Percentiles rank a stretch among this genome's conserved stretches.
Evolutionary conservation across 225 moss, liverwort and hornwort species (phyloP).

Genomic region (Takakia lepidozioides): DNA sequence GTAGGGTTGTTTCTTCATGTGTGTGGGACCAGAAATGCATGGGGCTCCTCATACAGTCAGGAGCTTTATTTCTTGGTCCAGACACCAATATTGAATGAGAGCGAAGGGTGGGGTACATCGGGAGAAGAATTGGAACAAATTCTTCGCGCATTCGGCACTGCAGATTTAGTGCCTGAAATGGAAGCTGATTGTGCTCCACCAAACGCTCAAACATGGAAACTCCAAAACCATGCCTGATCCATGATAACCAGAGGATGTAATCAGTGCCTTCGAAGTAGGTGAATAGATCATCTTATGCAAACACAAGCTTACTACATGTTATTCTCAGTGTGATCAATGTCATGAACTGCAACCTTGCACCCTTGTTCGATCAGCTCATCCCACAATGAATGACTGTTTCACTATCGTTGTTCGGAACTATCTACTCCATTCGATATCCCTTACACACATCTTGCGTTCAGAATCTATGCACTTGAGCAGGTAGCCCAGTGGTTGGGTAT

Average conservation of each 20-base stretch:
- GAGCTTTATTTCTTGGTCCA: conserved; percentile 21
- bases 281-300: too few species aligned
- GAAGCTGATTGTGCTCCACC: conserved; percentile 23
- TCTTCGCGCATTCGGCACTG: conserved; percentile 47
- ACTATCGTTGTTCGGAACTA: too few species aligned
- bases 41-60: conserved; percentile 14
- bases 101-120: conserved; percentile 20
- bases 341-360: background rate
- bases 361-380: too few species aligned
- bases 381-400: too few species aligned
- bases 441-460: too few species aligned
- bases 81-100: conserved; percentile 21
- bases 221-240: conserved; percentile 35
- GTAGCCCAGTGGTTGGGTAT: too few species aligned
- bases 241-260: background rate
- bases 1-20: conserved; percentile 21
- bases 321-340: too few species aligned
- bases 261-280: too few species aligned
- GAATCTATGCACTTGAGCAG: too few species aligned
- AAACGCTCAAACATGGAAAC: conserved; percentile 48
- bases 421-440: too few species aligned
- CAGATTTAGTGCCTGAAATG: conserved; percentile 14
- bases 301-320: too few species aligned
- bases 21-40: conserved; percentile 33
- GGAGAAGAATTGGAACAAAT: conserved; percentile 30